Conservation (phyloP, 2,329 filamentous ascomycete genomes). For the Penicillium aurantiogriseum region DNA sequence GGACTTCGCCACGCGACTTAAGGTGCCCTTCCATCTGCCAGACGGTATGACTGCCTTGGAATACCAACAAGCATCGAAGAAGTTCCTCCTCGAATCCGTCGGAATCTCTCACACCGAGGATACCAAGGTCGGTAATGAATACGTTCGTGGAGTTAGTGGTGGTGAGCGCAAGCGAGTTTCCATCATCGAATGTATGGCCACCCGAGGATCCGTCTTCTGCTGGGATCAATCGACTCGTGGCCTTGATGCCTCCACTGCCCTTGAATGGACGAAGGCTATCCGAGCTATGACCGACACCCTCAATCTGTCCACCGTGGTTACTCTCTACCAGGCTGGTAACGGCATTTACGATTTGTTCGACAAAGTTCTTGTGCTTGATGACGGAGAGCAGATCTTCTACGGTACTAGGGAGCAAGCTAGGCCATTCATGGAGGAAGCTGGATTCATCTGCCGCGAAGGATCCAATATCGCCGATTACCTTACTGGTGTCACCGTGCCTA, state of each 20-base stretch:
- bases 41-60: slow-evolving; percentile 48
- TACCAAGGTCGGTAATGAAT: slow-evolving; percentile 68
- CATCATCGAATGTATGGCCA: slow-evolving; percentile 63
- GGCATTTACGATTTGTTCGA: slow-evolving; percentile 69
- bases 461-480: slow-evolving; percentile 66
- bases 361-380: slow-evolving; percentile 67
- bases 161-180: slow-evolving; percentile 69
- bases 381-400: slow-evolving; percentile 65
- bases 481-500: slow-evolving; percentile 62
- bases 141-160: slow-evolving; percentile 64
- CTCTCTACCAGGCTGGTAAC: slow-evolving; percentile 68
- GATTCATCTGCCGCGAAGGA: slow-evolving; percentile 61
- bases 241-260: slow-evolving; percentile 63
- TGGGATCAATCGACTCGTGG: slow-evolving; percentile 69
- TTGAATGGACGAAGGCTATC: slow-evolving; percentile 61
- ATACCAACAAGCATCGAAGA: slow-evolving; percentile 47
- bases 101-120: slow-evolving; percentile 59
- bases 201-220: slow-evolving; percentile 58
- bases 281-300: slow-evolving; percentile 63
- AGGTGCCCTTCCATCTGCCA: slow-evolving; percentile 53
- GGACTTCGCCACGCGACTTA: slow-evolving; percentile 57
- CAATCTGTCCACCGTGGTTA: slow-evolving; percentile 61
- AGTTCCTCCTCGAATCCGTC: slow-evolving; percentile 59
- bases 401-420: slow-evolving; percentile 58
- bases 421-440: slow-evolving; percentile 64